Conservation (phyloP, 352 stramenopile genomes). For the Phytophthora podocarpi region DNA sequence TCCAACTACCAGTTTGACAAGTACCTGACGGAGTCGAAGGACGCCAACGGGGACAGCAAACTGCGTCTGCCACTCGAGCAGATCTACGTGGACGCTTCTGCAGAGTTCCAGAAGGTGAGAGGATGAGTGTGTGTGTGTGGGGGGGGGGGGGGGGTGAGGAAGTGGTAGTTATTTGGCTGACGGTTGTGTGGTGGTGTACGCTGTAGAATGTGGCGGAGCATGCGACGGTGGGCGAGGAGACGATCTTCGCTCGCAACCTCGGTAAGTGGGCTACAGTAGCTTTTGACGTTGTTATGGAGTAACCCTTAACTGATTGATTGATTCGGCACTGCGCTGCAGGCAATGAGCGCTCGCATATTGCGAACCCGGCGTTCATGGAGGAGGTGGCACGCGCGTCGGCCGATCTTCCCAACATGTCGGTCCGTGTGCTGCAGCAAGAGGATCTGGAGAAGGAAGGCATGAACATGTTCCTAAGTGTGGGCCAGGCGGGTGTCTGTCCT, state of each 20-base stretch:
- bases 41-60: slow-evolving; percentile 68
- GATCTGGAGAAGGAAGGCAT: slow-evolving; percentile 81
- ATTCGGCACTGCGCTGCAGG: slow-evolving; percentile 23
- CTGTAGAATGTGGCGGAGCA: slow-evolving; percentile 67
- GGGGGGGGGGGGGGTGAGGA: not conserved
- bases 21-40: slow-evolving; percentile 66
- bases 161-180: slow-evolving; percentile 4
- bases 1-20: slow-evolving; percentile 91
- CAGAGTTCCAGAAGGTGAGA: slow-evolving; percentile 62
- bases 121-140: not conserved
- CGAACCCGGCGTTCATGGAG: slow-evolving; percentile 85
- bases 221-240: slow-evolving; percentile 73
- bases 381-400: slow-evolving; percentile 62
- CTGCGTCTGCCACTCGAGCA: slow-evolving; percentile 67
- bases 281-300: not conserved
- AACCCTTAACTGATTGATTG: not conserved
- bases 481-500: slow-evolving; percentile 68
- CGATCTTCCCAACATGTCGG: slow-evolving; percentile 79
- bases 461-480: slow-evolving; percentile 88
- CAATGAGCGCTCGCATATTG: slow-evolving; percentile 82
- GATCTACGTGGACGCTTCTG: slow-evolving; percentile 61
- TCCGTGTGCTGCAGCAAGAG: slow-evolving; percentile 78
- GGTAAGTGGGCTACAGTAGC: slow-evolving; percentile 35
- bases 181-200: slow-evolving; percentile 13
- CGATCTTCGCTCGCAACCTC: slow-evolving; percentile 85